Conservation (phyloP, 345 rosid genomes). For the Syzygium jambos region DNA sequence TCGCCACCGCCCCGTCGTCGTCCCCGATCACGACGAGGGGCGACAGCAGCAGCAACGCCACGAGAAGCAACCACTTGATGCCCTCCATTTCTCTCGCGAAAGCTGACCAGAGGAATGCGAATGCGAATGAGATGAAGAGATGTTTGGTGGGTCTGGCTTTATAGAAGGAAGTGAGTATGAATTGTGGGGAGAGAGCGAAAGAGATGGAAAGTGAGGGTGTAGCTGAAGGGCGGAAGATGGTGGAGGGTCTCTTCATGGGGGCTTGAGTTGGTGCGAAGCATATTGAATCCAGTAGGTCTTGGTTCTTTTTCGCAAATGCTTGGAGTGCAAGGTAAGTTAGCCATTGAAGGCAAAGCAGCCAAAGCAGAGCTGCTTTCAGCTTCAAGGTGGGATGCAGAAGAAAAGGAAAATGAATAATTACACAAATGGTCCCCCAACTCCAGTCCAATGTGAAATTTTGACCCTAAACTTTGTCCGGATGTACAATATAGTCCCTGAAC, state of each 20-base stretch:
- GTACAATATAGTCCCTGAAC: too few relatives aligned
- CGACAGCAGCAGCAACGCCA: background rate
- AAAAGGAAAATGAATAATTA: too few relatives aligned
- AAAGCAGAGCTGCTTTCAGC: background rate
- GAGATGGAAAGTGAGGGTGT: constrained; percentile 25
- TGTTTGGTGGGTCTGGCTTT: background rate
- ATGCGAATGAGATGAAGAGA: background rate
- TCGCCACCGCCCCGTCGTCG: constrained; percentile 3
- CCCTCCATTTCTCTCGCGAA: constrained; percentile 17
- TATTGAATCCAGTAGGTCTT: constrained; percentile 10
- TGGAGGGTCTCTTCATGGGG: constrained; percentile 1
- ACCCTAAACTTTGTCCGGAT: too few relatives aligned
- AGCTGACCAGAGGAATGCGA: background rate
- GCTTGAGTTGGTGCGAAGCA: constrained; percentile 31
- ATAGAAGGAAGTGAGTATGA: background rate
- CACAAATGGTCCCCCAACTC: too few relatives aligned
- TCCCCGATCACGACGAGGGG: background rate
- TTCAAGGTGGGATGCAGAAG: background rate
- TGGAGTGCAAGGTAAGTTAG: constrained; percentile 41
- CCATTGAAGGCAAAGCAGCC: background rate
- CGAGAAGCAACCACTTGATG: constrained; percentile 10
- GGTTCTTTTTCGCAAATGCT: constrained; percentile 36
- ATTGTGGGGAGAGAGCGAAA: constrained; percentile 9
- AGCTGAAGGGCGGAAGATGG: constrained; percentile 45
- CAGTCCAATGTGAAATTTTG: too few relatives aligned